Conservation (phyloP, 169 alveolate species). For the Cryptosporidium muris region DNA sequence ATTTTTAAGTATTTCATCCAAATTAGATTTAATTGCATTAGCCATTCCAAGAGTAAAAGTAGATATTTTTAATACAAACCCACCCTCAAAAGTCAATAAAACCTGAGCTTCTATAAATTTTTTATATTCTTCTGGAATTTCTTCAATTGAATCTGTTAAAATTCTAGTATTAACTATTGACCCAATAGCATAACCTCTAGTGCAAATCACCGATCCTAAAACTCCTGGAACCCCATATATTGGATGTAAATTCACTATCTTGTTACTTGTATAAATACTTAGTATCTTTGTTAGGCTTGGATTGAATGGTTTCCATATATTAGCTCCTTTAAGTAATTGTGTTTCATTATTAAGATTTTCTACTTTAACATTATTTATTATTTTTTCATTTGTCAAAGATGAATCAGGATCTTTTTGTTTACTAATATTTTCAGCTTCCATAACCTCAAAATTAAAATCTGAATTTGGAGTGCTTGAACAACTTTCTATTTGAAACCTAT, state of each 20-base stretch:
- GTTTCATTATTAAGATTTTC: background rate
- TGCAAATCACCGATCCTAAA: constrained; percentile 18
- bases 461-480: constrained; percentile 34
- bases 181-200: constrained; percentile 64
- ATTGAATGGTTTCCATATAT: constrained; percentile 63
- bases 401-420: background rate
- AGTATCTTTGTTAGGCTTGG: constrained; percentile 6
- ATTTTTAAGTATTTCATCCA: constrained; percentile 33
- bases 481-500: constrained; percentile 25
- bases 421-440: constrained; percentile 11
- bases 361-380: background rate
- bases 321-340: background rate
- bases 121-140: constrained; percentile 37
- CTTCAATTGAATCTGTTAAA: constrained; percentile 36
- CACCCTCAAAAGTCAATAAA: constrained; percentile 63
- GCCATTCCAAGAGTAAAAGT: constrained; percentile 64
- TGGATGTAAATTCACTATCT: constrained; percentile 37
- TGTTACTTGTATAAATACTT: constrained; percentile 29
- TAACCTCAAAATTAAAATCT: constrained; percentile 48
- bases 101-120: constrained; percentile 38
- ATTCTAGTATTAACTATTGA: constrained; percentile 24
- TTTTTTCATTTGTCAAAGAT: background rate
- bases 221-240: constrained; percentile 63
- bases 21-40: constrained; percentile 21
- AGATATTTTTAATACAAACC: constrained; percentile 23